These are phyloP conservation scores for Jamesozyma piceae DNA, from an alignment of 805 yeast species.

Conservation along the genomic window DNA sequence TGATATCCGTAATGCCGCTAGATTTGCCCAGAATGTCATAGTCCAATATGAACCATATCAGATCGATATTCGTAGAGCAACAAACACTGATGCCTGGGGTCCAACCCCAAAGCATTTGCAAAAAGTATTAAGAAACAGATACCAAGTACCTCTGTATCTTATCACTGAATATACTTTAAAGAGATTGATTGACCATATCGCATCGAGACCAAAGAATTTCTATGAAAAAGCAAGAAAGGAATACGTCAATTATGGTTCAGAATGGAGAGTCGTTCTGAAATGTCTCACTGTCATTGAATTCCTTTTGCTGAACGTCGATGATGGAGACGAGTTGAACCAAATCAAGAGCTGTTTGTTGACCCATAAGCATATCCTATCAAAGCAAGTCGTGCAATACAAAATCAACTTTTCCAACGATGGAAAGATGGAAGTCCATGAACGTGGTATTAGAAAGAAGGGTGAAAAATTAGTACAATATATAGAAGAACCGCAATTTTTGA, in stretches of 20 bases:
- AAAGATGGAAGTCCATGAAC: slow-evolving; percentile 32
- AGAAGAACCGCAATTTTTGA: slow-evolving; percentile 25
- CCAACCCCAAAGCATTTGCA: slow-evolving; percentile 38
- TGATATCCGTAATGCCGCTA: slow-evolving; percentile 33
- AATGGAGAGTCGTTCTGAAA: slow-evolving; percentile 35
- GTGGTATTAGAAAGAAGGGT: slow-evolving; percentile 30
- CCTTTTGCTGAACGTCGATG: slow-evolving; percentile 27
- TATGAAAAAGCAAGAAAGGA: slow-evolving; percentile 33
- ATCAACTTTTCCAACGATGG: slow-evolving; percentile 30
- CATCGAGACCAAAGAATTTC: slow-evolving; percentile 29
- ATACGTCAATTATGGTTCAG: slow-evolving; percentile 33
- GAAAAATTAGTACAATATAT: slow-evolving; percentile 24
- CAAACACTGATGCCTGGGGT: slow-evolving; percentile 47
- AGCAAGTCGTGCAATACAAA: slow-evolving; percentile 25
- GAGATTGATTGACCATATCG: slow-evolving; percentile 31
- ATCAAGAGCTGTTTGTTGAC: slow-evolving; percentile 25
- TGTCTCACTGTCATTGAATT: slow-evolving; percentile 31
- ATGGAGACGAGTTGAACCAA: slow-evolving; percentile 28
- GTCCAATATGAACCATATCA: slow-evolving; percentile 33
- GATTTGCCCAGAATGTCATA: slow-evolving; percentile 33
- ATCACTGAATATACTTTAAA: slow-evolving; percentile 31
- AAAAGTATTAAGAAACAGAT: slow-evolving; percentile 27
- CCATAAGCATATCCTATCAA: slow-evolving; percentile 27
- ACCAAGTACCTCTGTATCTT: slow-evolving; percentile 25
- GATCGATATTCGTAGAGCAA: slow-evolving; percentile 35